Evolutionary conservation across 768 basidiomycete genomes (phyloP).

Genomic region (Fomitopsis serialis): DNA sequence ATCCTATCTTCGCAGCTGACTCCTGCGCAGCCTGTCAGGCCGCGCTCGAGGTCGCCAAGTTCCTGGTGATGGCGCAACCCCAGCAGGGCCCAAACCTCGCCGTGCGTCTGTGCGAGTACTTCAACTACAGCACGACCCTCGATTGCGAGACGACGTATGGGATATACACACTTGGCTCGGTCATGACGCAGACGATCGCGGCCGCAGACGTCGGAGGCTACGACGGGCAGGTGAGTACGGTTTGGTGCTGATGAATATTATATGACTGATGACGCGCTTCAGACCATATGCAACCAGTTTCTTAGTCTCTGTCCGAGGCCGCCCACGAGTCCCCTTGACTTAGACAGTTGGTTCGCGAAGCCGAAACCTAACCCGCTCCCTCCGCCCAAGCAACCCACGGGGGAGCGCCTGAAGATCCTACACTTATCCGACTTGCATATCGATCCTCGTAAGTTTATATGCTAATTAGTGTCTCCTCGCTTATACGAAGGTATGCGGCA

Average conservation of each 20-base stretch:
- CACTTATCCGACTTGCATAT: slow-evolving; percentile 75
- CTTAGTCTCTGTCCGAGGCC: slow-evolving; percentile 52
- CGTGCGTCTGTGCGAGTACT: slow-evolving; percentile 52
- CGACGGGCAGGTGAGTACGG: slow-evolving; percentile 56
- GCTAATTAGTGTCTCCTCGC: too few relatives aligned
- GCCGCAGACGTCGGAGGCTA: slow-evolving; percentile 67
- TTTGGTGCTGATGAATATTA: too few relatives aligned
- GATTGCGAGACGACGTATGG: slow-evolving; percentile 46
- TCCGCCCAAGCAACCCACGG: slow-evolving; percentile 49
- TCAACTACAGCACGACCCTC: slow-evolving; percentile 35
- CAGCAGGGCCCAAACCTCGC: slow-evolving; percentile 51
- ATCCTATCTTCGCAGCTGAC: slow-evolving; percentile 46
- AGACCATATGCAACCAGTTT: slow-evolving; percentile 61
- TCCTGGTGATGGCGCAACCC: slow-evolving; percentile 59
- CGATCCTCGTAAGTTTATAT: slow-evolving; percentile 63
- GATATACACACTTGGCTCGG: slow-evolving; percentile 44
- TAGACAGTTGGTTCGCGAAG: slow-evolving; percentile 68
- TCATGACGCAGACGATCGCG: slow-evolving; percentile 66
- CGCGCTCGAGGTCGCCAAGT: slow-evolving; percentile 56
- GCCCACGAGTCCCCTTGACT: slow-evolving; percentile 52
- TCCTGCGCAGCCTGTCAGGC: slow-evolving; percentile 59
- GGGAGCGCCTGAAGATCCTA: slow-evolving; percentile 62
- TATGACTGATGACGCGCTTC: too few relatives aligned
- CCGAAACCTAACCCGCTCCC: slow-evolving; percentile 70
- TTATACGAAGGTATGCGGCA: slow-evolving; percentile 55